phyloP scores from a whole-genome alignment of 1,139 yeast genomes.

The Pneumocystis sp. region DNA sequence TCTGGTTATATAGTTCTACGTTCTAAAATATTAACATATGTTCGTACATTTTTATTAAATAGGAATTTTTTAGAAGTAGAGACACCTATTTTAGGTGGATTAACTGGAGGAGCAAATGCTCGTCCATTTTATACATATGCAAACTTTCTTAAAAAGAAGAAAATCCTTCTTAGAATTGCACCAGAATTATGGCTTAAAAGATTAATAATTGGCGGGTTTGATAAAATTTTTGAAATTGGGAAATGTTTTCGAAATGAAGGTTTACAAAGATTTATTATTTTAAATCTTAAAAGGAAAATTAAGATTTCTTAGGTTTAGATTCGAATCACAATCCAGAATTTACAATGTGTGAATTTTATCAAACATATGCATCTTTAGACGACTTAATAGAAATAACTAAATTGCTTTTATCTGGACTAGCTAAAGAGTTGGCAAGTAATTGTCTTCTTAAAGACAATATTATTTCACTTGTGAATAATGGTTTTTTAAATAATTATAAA shows the following conservation, averaged over 20 bases:
- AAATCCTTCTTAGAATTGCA: slow-evolving; percentile 95
- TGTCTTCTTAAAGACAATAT: slow-evolving; percentile 67
- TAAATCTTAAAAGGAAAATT: slow-evolving; percentile 20
- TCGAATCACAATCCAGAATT: slow-evolving; percentile 97
- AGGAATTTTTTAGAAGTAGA: slow-evolving; percentile 78
- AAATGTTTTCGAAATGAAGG: slow-evolving; percentile 99
- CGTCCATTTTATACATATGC: slow-evolving; percentile 95
- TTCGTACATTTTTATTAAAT: slow-evolving; percentile 42
- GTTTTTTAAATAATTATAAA: slow-evolving; percentile 16
- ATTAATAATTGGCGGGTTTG: slow-evolving; percentile 96
- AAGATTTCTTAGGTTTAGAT: slow-evolving; percentile 36
- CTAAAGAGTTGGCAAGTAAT: slow-evolving; percentile 79
- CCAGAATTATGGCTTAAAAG: slow-evolving; percentile 95
- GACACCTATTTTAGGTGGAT: slow-evolving; percentile 96
- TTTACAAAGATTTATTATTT: slow-evolving; percentile 65
- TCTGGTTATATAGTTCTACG: slow-evolving; percentile 40
- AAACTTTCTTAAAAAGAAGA: slow-evolving; percentile 90
- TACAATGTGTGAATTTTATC: slow-evolving; percentile 94
- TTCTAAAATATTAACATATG: slow-evolving; percentile 36
- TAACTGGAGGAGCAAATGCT: slow-evolving; percentile 99
- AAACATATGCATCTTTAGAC: slow-evolving; percentile 84
- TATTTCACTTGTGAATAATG: slow-evolving; percentile 4
- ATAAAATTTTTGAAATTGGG: slow-evolving; percentile 95
- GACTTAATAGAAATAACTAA: slow-evolving; percentile 97
- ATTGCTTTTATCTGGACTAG: slow-evolving; percentile 89